These are phyloP conservation scores for Bonia amplexicaulis DNA, from an alignment of 176 grass and related monocot species.

Conservation along the genomic window DNA sequence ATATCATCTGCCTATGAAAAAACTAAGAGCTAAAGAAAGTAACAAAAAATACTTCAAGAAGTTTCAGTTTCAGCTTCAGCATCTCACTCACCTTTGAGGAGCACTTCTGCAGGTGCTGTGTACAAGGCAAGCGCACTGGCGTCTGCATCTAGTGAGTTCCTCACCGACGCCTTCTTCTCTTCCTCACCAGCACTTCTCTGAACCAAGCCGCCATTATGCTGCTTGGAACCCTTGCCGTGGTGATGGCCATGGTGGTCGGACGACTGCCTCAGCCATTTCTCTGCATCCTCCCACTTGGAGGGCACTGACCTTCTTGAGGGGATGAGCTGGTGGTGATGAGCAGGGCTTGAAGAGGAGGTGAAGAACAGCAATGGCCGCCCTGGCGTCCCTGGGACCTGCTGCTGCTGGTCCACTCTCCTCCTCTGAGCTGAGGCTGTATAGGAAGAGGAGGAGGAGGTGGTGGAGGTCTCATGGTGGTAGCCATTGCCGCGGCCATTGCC, in stretches of 20 bases:
- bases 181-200: conserved; percentile 26
- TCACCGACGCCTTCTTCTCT: conserved; percentile 16
- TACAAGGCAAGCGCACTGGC: conserved; percentile 35
- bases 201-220: conserved; percentile 21
- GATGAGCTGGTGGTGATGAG: conserved; percentile 41
- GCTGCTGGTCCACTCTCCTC: conserved; percentile 32
- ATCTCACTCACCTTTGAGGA: conserved; percentile 71
- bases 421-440: conserved; percentile 46
- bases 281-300: conserved; percentile 99
- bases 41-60: background rate
- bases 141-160: conserved; percentile 36
- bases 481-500: conserved; percentile 8
- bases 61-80: background rate
- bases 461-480: conserved; percentile 25
- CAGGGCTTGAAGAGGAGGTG: conserved; percentile 40
- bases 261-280: conserved; percentile 88
- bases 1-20: background rate
- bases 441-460: conserved; percentile 24
- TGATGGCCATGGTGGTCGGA: conserved; percentile 19
- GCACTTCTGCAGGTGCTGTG: conserved; percentile 51
- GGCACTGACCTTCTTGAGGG: conserved; percentile 54
- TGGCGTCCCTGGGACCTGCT: conserved; percentile 44
- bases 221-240: conserved; percentile 37
- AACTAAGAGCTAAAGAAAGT: background rate
- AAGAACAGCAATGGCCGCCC: conserved; percentile 52